Evolutionary conservation across 805 yeast species (phyloP), one percentile per base, ranked within the genome.

Genomic region (Hanseniaspora clermontiae): DNA sequence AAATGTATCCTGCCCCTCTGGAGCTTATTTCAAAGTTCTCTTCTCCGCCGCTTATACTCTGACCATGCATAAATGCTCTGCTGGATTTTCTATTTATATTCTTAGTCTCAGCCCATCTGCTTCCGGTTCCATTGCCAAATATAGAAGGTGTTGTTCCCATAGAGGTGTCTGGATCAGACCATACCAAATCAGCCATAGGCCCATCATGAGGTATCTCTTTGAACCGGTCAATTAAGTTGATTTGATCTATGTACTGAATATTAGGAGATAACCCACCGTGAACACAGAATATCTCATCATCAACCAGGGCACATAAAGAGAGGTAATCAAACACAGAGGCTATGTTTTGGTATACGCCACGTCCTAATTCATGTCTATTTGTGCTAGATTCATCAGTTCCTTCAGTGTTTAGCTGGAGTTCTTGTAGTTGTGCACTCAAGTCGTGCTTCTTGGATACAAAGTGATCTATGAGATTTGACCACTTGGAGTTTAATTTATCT

Each of bases 161-260:
- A 34, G 51, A 40, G 3, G 86, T 84, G 68, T 95, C 97, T 0
- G 99, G 99, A 66, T 93, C 99, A 24, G 93, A 83, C 99, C 99
- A 93, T 19, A 93, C 97, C 51, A 93, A 73, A 68, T 93, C 99
- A 1, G 98, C 98, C 97, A 93, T 93, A 15, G 97, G 95, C 0
- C 99, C 99, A 67, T 93, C 98, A 63, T 95, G 98, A 0, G 99
- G 99, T 12, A 95, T 88, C 67, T 93, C 99, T 61, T 83, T 80
- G 66, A 89, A 91, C 58, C 99, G 69, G 69, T 93, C 98, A 9
- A 95, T 83, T 15, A 93, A 82, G 60, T 85, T 76, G 52, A 93
- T 87, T 61, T 95, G 97, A 66, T 93, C 97, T 24, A 93, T 77
- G 8, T 93, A 86, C 65, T 91, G 97, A 49, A 95, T 87, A 60